Base-by-base conservation (phyloP, 352 stramenopile species). In the Halophytophthora polymorphica region DNA sequence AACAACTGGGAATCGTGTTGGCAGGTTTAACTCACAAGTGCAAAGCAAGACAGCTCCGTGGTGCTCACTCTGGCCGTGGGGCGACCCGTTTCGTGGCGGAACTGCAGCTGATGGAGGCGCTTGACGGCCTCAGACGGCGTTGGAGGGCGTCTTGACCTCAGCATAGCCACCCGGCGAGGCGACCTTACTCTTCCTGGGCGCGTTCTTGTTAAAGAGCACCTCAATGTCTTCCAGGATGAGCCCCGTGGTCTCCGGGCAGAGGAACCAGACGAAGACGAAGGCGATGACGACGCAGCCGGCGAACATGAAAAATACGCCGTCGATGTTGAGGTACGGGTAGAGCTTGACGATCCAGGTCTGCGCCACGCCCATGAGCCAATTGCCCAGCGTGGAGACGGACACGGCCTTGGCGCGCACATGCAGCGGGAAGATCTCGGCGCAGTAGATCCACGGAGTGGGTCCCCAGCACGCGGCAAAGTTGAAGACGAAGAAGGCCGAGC, bases 221-320 rank as follows among this genome's bases (percentile, higher is more conserved):
- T 57, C 50, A 42, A 57, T 57, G 31, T 57, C 50, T 25, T 57
- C 50, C 10, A 57, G 44, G 19, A 57, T 35, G 12, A 57, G n/a
- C 10, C 50, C 50, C 2, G 35, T 57, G 10, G 50, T 57, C 40
- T 57, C 50, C 22, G 50, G 50, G 11, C 50, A 57, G n/a, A 77
- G 69, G 50, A 71, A 65, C 37, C 39, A 66, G 13, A 50, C 44
- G 31, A 50, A 50, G 19, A 50, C 44, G 18, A 41, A 50, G 14
- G 44, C 44, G 44, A 50, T 50, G 29, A 33, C 44, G 1, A 57
- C 50, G 31, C 69, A 51, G 18, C 40, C 53, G 2, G 64, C 47
- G 52, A 77, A 77, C 31, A 77, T 51, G 48, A 54, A 66, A 52
- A 77, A 77, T 17, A 66, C 58, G 31, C 58, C 58, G 54, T 66